phyloP scores from a whole-genome alignment of 2,329 filamentous ascomycete genomes.

The Colletotrichum sp. region DNA sequence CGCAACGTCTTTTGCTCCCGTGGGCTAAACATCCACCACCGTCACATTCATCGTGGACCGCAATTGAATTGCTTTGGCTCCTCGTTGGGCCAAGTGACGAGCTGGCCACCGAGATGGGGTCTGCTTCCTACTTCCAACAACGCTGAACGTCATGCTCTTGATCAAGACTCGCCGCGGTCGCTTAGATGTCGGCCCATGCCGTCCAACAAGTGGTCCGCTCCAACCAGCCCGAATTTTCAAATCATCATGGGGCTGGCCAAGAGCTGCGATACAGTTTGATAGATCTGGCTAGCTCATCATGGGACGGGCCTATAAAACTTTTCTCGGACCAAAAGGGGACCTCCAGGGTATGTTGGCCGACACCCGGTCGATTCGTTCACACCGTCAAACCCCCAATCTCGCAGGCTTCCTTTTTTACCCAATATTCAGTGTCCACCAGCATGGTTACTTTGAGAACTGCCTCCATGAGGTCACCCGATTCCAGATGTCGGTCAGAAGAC shows the following conservation, averaged over 20 bases:
- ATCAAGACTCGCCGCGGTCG: not conserved
- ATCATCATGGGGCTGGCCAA: not conserved
- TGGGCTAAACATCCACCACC: not conserved
- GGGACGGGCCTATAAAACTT: not conserved
- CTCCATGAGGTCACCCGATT: not conserved
- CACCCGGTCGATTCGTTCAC: not conserved
- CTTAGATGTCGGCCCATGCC: not conserved
- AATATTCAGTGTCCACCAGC: not conserved
- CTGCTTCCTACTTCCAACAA: not conserved
- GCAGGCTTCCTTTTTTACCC: not conserved
- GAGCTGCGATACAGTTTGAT: constrained; percentile 11
- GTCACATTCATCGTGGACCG: constrained; percentile 7
- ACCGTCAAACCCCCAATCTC: not conserved
- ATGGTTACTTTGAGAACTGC: not conserved
- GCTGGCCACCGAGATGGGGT: not conserved
- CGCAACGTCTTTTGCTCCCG: not conserved
- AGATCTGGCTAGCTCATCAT: constrained; percentile 14
- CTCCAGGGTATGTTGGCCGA: not conserved
- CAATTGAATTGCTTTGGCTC: not conserved
- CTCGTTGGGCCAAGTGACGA: not conserved
- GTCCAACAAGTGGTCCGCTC: not conserved
- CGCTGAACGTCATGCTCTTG: not conserved
- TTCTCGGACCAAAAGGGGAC: not conserved
- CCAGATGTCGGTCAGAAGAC: not conserved
- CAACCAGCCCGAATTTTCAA: not conserved